Evolutionary conservation across 441 rosid genomes (phyloP), one percentile per base, ranked within the genome.

Genomic region (Pelargonium fulgidum): DNA sequence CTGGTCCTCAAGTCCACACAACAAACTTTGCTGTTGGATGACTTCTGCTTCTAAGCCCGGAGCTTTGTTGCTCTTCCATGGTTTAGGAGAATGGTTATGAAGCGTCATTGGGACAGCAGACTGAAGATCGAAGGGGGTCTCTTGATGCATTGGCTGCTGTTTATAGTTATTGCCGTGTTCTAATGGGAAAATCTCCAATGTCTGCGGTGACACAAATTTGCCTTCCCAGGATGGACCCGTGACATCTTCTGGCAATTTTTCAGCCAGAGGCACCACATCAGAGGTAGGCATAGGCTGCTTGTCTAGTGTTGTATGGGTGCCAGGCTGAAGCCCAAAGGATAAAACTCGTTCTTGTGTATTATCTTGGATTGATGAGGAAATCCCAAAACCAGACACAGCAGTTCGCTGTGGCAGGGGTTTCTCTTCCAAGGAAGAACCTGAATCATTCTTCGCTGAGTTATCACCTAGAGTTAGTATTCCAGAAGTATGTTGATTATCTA

Each of bases 1-100:
- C 69, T 13, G 73, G 47, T 48, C 73, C 64, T 65, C 75, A 11
- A 48, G 63, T 70, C 70, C 75, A 17, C 14, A 47, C 6, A 47
- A 6, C 14, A 47, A 12, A 12, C 4, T 47, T 47, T 47, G 54
- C 14, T 47, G 54, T 7, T 1, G 54, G 3, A 11, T 47, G 54
- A 10, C 54, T 4, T 12, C 14, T 36, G 41, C 41, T 36, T 36
- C 41, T 6, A 36, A 36, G 54, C 2, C 10, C 4, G 54, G 14
- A 1, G 14, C 54, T 47, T 3, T 47, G 54, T 47, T 7, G 1
- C 13, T 47, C 54, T 11, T 11, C 54, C 10, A 4, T 14, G 54
- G 13, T 2, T 47, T 47, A 7, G n/a, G n/a, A n/a, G n/a, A n/a
- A n/a, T n/a, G n/a, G n/a, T n/a, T n/a, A n/a, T n/a, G n/a, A n/a